Percentiles rank a stretch among this genome's conserved stretches.
Evolutionary conservation across 2,329 filamentous ascomycete genomes (phyloP).

Genomic region (Hypomyces rosellus): DNA sequence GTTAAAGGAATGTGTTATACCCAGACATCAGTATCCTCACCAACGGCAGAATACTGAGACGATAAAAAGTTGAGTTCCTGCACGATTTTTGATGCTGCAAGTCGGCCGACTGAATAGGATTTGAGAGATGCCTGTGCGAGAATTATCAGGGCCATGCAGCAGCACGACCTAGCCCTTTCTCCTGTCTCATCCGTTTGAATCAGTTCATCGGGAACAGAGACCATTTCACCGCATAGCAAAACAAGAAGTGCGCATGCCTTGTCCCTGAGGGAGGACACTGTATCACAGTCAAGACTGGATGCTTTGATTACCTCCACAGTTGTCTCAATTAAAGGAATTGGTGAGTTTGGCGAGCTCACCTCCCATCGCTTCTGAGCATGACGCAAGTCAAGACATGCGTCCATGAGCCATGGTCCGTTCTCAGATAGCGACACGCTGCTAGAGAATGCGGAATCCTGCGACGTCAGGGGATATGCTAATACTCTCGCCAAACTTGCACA

Average conservation of each 20-base stretch:
- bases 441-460: slow-evolving; percentile 26
- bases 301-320: slow-evolving; percentile 28
- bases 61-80: slow-evolving; percentile 34
- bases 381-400: slow-evolving; percentile 39
- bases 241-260: slow-evolving; percentile 35
- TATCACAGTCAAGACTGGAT: slow-evolving; percentile 13
- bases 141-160: slow-evolving; percentile 33
- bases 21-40: slow-evolving; percentile 35
- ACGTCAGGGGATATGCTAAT: slow-evolving; percentile 34
- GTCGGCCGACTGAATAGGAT: slow-evolving; percentile 29
- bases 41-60: slow-evolving; percentile 24
- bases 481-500: slow-evolving; percentile 38
- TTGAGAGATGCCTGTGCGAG: slow-evolving; percentile 32
- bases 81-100: slow-evolving; percentile 38
- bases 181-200: slow-evolving; percentile 21
- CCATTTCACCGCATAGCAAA: slow-evolving; percentile 37
- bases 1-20: slow-evolving; percentile 24
- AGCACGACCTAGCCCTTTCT: slow-evolving; percentile 25
- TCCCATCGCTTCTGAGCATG: slow-evolving; percentile 34
- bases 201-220: slow-evolving; percentile 26
- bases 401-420: slow-evolving; percentile 43
- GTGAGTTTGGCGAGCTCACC: slow-evolving; percentile 21
- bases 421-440: slow-evolving; percentile 32
- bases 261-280: slow-evolving; percentile 19
- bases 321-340: slow-evolving; percentile 31